phyloP scores from a whole-genome alignment of 148 eudicot species.

The Fallopia convolvulus region DNA sequence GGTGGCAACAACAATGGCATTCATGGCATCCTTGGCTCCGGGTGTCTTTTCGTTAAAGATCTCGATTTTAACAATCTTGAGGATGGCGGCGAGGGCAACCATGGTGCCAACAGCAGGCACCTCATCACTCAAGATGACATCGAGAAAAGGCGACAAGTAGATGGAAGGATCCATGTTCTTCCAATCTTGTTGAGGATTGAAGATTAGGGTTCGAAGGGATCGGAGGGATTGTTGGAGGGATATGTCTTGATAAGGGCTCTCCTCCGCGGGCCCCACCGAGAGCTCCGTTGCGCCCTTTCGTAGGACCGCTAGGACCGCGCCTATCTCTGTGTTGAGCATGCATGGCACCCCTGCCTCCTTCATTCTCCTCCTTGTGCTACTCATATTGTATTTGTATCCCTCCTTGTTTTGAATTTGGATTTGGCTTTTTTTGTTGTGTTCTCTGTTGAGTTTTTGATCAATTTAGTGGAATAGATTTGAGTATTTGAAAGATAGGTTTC shows the following conservation, averaged over 20 bases:
- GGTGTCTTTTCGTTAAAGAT: constrained; percentile 68
- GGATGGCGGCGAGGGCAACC: constrained; percentile 54
- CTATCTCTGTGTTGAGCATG: constrained; percentile 83
- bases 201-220: constrained; percentile 60
- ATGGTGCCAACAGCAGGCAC: constrained; percentile 74
- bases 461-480: not conserved
- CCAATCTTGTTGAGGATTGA: constrained; percentile 85
- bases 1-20: constrained; percentile 39
- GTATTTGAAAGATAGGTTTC: not conserved
- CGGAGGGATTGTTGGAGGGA: constrained; percentile 52
- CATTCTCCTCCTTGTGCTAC: constrained; percentile 28
- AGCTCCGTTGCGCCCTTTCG: constrained; percentile 16
- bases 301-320: constrained; percentile 74
- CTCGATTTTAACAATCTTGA: constrained; percentile 52
- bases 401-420: not conserved
- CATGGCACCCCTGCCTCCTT: constrained; percentile 70
- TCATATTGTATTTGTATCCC: not conserved
- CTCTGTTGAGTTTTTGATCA: not conserved
- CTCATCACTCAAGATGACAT: constrained; percentile 73
- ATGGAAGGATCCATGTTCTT: constrained; percentile 56
- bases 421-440: not conserved
- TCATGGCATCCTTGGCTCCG: constrained; percentile 61
- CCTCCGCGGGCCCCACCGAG: constrained; percentile 39
- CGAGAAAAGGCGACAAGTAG: constrained; percentile 74
- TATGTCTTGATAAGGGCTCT: constrained; percentile 30